Percentiles rank a stretch among this genome's conserved stretches.
phyloP scores from a whole-genome alignment of 2,329 filamentous ascomycete species.

The Alternaria incomplexa region DNA sequence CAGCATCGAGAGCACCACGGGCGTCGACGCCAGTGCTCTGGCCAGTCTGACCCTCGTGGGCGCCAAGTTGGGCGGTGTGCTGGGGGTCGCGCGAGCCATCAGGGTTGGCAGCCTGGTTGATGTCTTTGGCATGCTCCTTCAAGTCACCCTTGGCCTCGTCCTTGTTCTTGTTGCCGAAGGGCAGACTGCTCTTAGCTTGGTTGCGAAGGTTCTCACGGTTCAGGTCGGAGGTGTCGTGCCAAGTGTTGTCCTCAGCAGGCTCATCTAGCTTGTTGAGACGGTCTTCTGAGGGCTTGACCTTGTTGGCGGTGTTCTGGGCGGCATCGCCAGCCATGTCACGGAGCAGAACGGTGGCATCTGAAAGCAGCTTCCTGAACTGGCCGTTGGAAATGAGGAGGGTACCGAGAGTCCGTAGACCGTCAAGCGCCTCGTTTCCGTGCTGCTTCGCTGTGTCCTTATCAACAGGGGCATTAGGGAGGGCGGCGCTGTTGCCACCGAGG shows the following conservation, averaged over 20 bases:
- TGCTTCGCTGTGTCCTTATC: slow-evolving; percentile 79
- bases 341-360: slow-evolving; percentile 77
- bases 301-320: slow-evolving; percentile 76
- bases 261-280: slow-evolving; percentile 76
- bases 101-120: slow-evolving; percentile 64
- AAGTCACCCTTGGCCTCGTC: slow-evolving; percentile 59
- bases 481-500: slow-evolving; percentile 68
- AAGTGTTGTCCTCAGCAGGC: slow-evolving; percentile 89
- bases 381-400: slow-evolving; percentile 93
- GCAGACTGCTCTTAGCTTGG: slow-evolving; percentile 67
- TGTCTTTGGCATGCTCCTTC: slow-evolving; percentile 62
- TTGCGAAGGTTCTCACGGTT: slow-evolving; percentile 72
- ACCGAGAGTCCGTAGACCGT: slow-evolving; percentile 86
- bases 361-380: slow-evolving; percentile 89
- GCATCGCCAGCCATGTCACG: slow-evolving; percentile 93
- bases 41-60: slow-evolving; percentile 57
- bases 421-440: slow-evolving; percentile 81
- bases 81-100: slow-evolving; percentile 60
- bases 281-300: slow-evolving; percentile 79
- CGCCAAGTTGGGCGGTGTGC: slow-evolving; percentile 60
- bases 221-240: slow-evolving; percentile 85
- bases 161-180: slow-evolving; percentile 62
- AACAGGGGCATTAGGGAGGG: slow-evolving; percentile 69
- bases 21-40: slow-evolving; percentile 59
- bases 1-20: slow-evolving; percentile 56